Conservation (phyloP, 2,329 filamentous ascomycete species). For the Fusarium sp. region DNA sequence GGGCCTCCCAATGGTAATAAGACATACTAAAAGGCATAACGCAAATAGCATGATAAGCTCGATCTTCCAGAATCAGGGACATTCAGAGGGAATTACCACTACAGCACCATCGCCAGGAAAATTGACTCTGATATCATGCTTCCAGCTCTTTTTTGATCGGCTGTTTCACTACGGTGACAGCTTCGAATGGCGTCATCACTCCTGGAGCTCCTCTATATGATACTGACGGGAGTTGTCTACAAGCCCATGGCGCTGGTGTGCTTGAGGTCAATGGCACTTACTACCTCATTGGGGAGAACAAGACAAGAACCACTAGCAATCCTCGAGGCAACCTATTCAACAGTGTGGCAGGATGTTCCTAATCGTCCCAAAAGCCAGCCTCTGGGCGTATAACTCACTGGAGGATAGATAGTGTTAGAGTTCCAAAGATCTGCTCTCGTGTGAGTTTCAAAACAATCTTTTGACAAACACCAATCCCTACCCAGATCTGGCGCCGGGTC, state of each 20-base stretch:
- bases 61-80: neutral
- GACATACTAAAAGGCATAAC: accelerated
- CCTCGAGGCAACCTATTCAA: neutral
- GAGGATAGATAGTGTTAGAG: neutral
- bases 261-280: neutral
- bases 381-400: neutral
- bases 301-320: neutral
- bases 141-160: neutral
- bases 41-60: neutral
- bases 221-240: neutral
- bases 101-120: neutral
- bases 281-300: neutral
- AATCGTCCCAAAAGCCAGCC: neutral
- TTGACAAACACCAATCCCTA: neutral
- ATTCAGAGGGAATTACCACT: too few species aligned
- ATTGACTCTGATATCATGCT: neutral
- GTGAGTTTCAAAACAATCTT: neutral
- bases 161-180: neutral
- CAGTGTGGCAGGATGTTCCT: neutral
- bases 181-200: neutral
- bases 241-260: neutral
- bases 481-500: neutral
- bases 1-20: neutral
- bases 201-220: neutral
- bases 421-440: neutral